Percentiles rank a stretch among this genome's conserved stretches.
These are phyloP conservation scores for Postia placenta DNA, from an alignment of 768 basidiomycete genomes.

Conservation along the genomic window DNA sequence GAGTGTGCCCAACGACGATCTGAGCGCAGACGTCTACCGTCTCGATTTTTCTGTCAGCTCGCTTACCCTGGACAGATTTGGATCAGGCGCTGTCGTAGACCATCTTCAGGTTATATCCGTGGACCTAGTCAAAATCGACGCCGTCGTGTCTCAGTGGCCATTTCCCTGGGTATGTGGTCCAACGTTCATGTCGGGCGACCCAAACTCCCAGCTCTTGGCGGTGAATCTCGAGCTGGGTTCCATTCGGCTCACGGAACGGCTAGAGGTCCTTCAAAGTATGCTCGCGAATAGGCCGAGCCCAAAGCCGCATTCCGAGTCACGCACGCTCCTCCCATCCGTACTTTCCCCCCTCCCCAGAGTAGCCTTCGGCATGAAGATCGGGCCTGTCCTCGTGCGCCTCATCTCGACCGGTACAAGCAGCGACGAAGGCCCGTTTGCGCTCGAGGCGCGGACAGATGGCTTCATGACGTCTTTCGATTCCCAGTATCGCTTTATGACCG, in stretches of 20 bases:
- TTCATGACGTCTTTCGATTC: conserved; percentile 38
- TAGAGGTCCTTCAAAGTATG: conserved; percentile 44
- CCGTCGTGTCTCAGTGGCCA: conserved; percentile 57
- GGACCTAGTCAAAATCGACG: conserved; percentile 32
- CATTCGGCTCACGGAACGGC: conserved; percentile 46
- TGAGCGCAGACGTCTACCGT: conserved; percentile 45
- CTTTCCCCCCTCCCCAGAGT: conserved; percentile 44
- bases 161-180: conserved; percentile 44
- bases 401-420: conserved; percentile 35
- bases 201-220: conserved; percentile 51
- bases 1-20: conserved; percentile 22
- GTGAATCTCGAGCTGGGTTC: conserved; percentile 27
- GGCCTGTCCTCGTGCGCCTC: conserved; percentile 44
- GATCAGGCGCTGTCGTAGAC: conserved; percentile 15
- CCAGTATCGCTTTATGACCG: conserved; percentile 28
- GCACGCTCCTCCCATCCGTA: conserved; percentile 20
- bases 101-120: conserved; percentile 36
- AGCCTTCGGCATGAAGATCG: conserved; percentile 41
- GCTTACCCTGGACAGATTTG: conserved; percentile 39
- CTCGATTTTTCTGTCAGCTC: conserved; percentile 38
- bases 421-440: conserved; percentile 39
- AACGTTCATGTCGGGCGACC: conserved; percentile 48
- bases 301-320: conserved; percentile 14
- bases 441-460: conserved; percentile 56
- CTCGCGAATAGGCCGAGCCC: conserved; percentile 20